phyloP scores from a whole-genome alignment of 805 yeast species.

The Metschnikowia chrysomelidarum region DNA sequence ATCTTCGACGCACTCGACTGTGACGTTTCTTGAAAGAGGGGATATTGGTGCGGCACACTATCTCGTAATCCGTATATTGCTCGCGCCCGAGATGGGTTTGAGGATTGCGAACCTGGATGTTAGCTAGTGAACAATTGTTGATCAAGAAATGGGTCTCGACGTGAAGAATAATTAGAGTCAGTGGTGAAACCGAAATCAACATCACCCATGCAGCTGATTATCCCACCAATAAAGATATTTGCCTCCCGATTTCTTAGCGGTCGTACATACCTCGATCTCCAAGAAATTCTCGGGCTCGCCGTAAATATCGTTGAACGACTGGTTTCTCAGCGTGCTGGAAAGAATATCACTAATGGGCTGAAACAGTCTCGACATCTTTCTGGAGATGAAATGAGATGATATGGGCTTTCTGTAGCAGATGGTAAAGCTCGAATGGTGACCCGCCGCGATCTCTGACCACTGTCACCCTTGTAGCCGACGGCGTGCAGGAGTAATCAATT shows the following conservation, averaged over 20 bases:
- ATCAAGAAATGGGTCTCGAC: not conserved
- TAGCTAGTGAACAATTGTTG: conserved; percentile 19
- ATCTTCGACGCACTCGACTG: conserved; percentile 77
- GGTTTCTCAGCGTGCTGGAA: conserved; percentile 43
- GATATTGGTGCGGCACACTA: conserved; percentile 83
- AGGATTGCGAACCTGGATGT: conserved; percentile 56
- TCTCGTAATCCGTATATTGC: conserved; percentile 89
- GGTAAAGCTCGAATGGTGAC: too few relatives aligned
- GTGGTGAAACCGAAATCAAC: too few relatives aligned
- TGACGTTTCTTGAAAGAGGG: conserved; percentile 73
- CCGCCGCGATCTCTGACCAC: too few relatives aligned
- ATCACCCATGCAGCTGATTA: not conserved
- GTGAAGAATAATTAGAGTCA: not conserved
- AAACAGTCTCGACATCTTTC: conserved; percentile 39
- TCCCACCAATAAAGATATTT: not conserved
- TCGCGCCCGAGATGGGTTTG: conserved; percentile 66
- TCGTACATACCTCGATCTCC: conserved; percentile 71
- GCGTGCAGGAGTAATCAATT: too few relatives aligned
- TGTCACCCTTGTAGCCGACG: too few relatives aligned
- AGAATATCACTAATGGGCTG: conserved; percentile 44
- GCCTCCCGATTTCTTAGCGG: too few relatives aligned
- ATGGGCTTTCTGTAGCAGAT: not conserved
- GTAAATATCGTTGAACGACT: conserved; percentile 77
- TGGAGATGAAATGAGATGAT: not conserved
- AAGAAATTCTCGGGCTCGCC: conserved; percentile 94